phyloP scores from a whole-genome alignment of 2,329 filamentous ascomycete genomes.

The Diaporthe longicolla region DNA sequence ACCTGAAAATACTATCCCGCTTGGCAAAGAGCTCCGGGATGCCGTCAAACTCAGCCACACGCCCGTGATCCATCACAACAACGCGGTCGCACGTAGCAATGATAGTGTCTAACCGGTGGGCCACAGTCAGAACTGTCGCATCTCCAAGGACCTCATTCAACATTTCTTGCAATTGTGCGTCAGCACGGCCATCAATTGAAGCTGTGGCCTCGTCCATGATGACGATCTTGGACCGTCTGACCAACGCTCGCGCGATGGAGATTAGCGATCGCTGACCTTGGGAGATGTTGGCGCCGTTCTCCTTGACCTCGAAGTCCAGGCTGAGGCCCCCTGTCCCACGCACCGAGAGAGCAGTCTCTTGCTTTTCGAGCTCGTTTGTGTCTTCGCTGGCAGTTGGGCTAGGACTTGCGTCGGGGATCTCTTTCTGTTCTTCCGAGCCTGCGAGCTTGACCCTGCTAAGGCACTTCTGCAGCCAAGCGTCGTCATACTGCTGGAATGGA shows the following conservation, averaged over 20 bases:
- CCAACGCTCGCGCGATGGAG: slow-evolving; percentile 78
- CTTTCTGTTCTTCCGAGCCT: neutral
- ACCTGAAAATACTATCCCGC: slow-evolving; percentile 31
- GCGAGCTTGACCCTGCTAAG: slow-evolving; percentile 36
- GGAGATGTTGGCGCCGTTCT: slow-evolving; percentile 80
- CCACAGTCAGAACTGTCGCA: slow-evolving; percentile 80
- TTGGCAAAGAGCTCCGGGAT: slow-evolving; percentile 32
- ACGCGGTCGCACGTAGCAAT: slow-evolving; percentile 35
- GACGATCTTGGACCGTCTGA: slow-evolving; percentile 77
- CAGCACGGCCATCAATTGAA: slow-evolving; percentile 79
- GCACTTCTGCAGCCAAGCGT: slow-evolving; percentile 39
- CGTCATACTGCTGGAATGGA: slow-evolving; percentile 56
- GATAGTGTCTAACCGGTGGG: slow-evolving; percentile 67
- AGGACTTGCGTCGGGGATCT: neutral
- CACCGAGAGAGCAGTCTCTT: slow-evolving; percentile 7
- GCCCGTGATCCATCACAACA: slow-evolving; percentile 34
- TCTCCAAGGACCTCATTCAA: slow-evolving; percentile 76
- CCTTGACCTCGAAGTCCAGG: slow-evolving; percentile 62
- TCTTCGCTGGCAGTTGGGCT: neutral
- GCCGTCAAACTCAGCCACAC: slow-evolving; percentile 30
- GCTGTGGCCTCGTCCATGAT: slow-evolving; percentile 83
- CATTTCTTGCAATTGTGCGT: slow-evolving; percentile 77
- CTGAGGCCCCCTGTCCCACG: slow-evolving; percentile 8
- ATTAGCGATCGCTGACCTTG: slow-evolving; percentile 80
- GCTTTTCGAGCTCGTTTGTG: slow-evolving; percentile 20